phyloP scores from a whole-genome alignment of 208 protist genomes.

The Leptomonas seymouri region DNA sequence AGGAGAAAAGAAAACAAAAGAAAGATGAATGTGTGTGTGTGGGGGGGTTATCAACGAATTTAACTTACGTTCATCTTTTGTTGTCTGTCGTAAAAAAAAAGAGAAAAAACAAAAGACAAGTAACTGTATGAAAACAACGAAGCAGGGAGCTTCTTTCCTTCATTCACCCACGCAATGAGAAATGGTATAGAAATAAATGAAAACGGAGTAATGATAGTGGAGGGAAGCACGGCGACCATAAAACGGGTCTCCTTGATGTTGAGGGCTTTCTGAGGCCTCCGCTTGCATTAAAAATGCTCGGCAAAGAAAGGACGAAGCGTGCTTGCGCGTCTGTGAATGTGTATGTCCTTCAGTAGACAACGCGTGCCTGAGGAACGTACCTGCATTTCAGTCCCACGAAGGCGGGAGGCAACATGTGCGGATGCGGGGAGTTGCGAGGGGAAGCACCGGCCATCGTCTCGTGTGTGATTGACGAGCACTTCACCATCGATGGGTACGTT shows the following conservation, averaged over 20 bases:
- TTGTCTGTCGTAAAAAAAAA: not conserved
- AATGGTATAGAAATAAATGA: too few species aligned
- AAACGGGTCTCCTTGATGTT: too few species aligned
- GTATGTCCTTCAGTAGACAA: slow-evolving; percentile 4
- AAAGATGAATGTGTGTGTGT: too few species aligned
- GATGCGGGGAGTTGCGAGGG: not conserved
- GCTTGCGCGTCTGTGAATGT: not conserved
- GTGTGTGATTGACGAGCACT: slow-evolving; percentile 8
- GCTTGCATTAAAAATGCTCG: too few species aligned
- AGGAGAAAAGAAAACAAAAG: not conserved
- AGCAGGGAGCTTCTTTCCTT: too few species aligned
- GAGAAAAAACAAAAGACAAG: not conserved
- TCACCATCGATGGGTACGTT: not conserved
- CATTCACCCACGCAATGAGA: too few species aligned
- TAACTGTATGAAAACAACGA: not conserved
- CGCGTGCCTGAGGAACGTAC: slow-evolving; percentile 8
- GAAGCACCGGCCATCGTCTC: not conserved
- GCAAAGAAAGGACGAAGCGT: too few species aligned
- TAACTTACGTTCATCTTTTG: too few species aligned
- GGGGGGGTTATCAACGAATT: too few species aligned
- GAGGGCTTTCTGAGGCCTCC: too few species aligned
- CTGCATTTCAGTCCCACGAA: slow-evolving; percentile 8
- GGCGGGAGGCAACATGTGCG: not conserved
- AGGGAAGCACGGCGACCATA: too few species aligned
- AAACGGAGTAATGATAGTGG: too few species aligned